A percentile compares a stretch with the other conserved stretches of the same genome.
Evolutionary conservation across 768 basidiomycete genomes (phyloP).

Genomic region (Termitomyces titanicus): DNA sequence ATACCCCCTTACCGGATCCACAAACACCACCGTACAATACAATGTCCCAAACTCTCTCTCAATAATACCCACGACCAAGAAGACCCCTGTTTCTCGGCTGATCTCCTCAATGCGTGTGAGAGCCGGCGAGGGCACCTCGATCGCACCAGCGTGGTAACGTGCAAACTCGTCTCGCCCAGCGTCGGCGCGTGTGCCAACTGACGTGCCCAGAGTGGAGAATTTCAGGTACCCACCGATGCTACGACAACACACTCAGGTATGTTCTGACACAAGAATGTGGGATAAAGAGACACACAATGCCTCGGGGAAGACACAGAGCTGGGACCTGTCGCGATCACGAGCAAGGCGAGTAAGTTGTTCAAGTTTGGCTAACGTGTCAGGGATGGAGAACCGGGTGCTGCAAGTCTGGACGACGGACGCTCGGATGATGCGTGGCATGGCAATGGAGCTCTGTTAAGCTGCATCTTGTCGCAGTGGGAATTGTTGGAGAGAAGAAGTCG

Average conservation of each 20-base stretch:
- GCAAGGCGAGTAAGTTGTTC: slow-evolving; percentile 42
- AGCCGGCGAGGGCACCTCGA: slow-evolving; percentile 52
- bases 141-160: slow-evolving; percentile 49
- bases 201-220: slow-evolving; percentile 47
- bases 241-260: neutral
- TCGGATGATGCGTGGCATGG: slow-evolving; percentile 19
- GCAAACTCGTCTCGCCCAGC: slow-evolving; percentile 59
- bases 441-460: neutral
- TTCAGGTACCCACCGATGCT: slow-evolving; percentile 55
- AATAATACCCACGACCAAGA: slow-evolving; percentile 57
- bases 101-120: slow-evolving; percentile 44
- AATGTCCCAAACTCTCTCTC: slow-evolving; percentile 58
- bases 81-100: slow-evolving; percentile 44
- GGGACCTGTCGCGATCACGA: slow-evolving; percentile 40
- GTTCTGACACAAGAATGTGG: neutral
- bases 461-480: neutral
- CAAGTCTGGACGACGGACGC: slow-evolving; percentile 54
- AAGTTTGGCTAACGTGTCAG: slow-evolving; percentile 46
- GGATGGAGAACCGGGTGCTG: slow-evolving; percentile 40
- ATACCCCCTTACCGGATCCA: slow-evolving; percentile 47
- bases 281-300: slow-evolving; percentile 37
- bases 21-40: slow-evolving; percentile 58
- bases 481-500: neutral
- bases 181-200: slow-evolving; percentile 44
- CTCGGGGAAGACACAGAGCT: slow-evolving; percentile 55